Conservation (phyloP, 768 basidiomycete species). For the Stropharia rugosoannulata region DNA sequence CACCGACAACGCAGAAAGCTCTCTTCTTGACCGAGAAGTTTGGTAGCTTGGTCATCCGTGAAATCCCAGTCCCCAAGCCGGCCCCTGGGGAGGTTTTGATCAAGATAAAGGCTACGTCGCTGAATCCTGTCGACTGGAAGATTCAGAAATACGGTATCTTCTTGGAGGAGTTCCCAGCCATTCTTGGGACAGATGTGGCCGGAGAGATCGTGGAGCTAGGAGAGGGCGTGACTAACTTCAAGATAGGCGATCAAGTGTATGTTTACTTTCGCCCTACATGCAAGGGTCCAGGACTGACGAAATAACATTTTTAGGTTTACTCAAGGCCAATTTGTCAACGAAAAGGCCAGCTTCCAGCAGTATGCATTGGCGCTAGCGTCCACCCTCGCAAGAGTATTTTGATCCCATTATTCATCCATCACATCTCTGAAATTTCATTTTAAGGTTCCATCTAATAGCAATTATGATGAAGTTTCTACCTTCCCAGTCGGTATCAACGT, state of each 20-base stretch:
- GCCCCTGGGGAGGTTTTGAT: constrained; percentile 19
- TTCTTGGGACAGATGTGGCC: constrained; percentile 14
- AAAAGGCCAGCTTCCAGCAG: constrained; percentile 42
- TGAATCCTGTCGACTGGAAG: constrained; percentile 25
- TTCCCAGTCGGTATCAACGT: constrained; percentile 49
- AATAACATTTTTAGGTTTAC: neutral
- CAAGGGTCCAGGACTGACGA: too few species aligned
- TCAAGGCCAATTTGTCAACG: constrained; percentile 37
- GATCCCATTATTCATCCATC: neutral
- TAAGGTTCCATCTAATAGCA: constrained; percentile 45
- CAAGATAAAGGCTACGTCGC: constrained; percentile 17
- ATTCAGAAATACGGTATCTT: constrained; percentile 13
- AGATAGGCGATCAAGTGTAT: constrained; percentile 17
- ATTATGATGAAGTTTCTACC: constrained; percentile 48
- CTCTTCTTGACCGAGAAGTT: constrained; percentile 4
- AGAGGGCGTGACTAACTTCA: constrained; percentile 11
- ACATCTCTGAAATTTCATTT: neutral
- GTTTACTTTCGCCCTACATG: neutral
- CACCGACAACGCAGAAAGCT: constrained; percentile 7
- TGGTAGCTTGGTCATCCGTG: neutral
- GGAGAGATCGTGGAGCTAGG: constrained; percentile 16
- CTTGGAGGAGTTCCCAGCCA: constrained; percentile 11
- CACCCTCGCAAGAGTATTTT: constrained; percentile 11
- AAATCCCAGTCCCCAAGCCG: constrained; percentile 7
- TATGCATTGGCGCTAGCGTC: constrained; percentile 23